Evolutionary conservation across 805 yeast species (phyloP).

Genomic region (Maudiozyma serrabonitensis): DNA sequence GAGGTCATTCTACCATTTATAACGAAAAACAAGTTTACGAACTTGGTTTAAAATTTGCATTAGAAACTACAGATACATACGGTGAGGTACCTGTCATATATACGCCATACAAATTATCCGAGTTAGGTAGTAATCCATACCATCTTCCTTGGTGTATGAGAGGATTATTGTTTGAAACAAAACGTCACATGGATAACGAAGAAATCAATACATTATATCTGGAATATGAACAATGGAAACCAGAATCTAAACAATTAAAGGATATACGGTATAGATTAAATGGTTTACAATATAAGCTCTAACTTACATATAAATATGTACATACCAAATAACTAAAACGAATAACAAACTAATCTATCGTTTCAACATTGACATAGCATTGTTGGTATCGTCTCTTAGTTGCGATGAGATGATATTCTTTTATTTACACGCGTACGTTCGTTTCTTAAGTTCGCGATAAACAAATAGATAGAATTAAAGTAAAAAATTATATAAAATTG

Average conservation of each 20-base stretch:
- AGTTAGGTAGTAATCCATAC: constrained; percentile 69
- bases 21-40: constrained; percentile 79
- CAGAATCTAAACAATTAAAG: constrained; percentile 70
- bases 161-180: constrained; percentile 64
- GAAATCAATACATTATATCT: constrained; percentile 53
- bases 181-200: constrained; percentile 40
- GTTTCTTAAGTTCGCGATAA: no score
- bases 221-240: constrained; percentile 80
- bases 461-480: no score
- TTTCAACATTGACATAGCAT: no score
- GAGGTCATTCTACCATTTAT: constrained; percentile 88
- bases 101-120: constrained; percentile 48
- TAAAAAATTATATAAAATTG: no score
- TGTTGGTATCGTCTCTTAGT: no score
- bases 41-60: constrained; percentile 60
- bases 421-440: no score
- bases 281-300: constrained; percentile 33
- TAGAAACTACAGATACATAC: constrained; percentile 60
- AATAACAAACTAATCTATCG: no score
- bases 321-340: background rate
- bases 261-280: constrained; percentile 74
- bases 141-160: constrained; percentile 89
- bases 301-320: background rate
- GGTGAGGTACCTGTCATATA: constrained; percentile 31
- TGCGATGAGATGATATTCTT: no score